These are phyloP conservation scores for Penicillium flavigenum DNA, from an alignment of 495 filamentous ascomycete species.

Conservation along the genomic window DNA sequence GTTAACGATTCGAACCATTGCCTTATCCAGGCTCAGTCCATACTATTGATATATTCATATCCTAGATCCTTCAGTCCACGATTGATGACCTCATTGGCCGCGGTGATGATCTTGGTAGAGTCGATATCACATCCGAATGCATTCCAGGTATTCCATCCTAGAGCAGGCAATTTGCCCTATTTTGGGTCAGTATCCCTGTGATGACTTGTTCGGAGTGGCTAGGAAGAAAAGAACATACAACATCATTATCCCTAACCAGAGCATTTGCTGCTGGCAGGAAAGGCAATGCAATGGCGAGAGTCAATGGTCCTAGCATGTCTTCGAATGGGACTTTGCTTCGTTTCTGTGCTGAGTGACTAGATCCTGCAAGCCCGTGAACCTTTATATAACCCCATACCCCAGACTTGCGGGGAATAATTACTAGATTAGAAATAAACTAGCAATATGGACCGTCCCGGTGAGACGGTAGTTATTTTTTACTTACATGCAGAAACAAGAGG, in stretches of 20 bases:
- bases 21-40: conserved; percentile 19
- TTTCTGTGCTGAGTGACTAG: not conserved
- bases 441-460: conserved; percentile 15
- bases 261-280: conserved; percentile 22
- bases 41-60: conserved; percentile 64
- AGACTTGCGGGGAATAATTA: conserved; percentile 17
- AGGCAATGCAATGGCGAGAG: conserved; percentile 19
- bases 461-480: not conserved
- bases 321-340: not conserved
- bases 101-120: conserved; percentile 50
- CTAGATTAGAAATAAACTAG: conserved; percentile 6
- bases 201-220: not conserved
- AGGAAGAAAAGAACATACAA: conserved; percentile 21
- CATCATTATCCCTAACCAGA: conserved; percentile 29
- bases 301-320: conserved; percentile 11
- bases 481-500: not conserved
- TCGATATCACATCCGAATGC: conserved; percentile 57
- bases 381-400: conserved; percentile 5
- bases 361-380: not conserved
- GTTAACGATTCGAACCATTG: not conserved
- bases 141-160: conserved; percentile 65
- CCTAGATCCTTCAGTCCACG: conserved; percentile 60
- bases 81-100: conserved; percentile 50
- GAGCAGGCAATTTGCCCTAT: conserved; percentile 51
- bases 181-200: not conserved